phyloP scores from a whole-genome alignment of 1,139 yeast genomes.

The Nakaseomyces delphensis region DNA sequence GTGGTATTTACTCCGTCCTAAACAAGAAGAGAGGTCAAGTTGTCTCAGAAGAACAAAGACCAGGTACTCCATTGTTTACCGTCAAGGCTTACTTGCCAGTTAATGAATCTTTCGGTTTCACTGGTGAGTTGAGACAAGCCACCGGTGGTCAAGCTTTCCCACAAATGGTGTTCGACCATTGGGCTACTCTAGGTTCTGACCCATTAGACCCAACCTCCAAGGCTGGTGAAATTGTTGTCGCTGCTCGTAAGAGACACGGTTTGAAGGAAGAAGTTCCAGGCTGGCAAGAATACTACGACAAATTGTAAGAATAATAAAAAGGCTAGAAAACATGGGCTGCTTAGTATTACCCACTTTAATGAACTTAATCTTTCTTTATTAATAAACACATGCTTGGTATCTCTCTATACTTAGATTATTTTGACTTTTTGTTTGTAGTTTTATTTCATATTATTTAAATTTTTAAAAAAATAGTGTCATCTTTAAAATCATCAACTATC shows the following conservation, averaged over 20 bases:
- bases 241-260: conserved; percentile 95
- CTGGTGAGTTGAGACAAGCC: conserved; percentile 98
- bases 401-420: conserved; percentile 8
- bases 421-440: conserved; percentile 17
- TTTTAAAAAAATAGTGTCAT: conserved; percentile 8
- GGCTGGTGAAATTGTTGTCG: conserved; percentile 89
- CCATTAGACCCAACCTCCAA: conserved; percentile 86
- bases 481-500: conserved; percentile 1
- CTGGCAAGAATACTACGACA: conserved; percentile 99
- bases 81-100: conserved; percentile 99
- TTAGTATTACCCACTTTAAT: conserved; percentile 7
- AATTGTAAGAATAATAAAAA: conserved; percentile 51
- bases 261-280: conserved; percentile 96
- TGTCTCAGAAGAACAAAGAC: conserved; percentile 97
- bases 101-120: conserved; percentile 99
- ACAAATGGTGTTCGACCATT: conserved; percentile 99
- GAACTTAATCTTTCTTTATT: conserved; percentile 5
- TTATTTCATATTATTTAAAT: conserved; percentile 7
- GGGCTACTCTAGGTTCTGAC: conserved; percentile 87
- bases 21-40: conserved; percentile 99
- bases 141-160: conserved; percentile 99
- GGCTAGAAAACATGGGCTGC: conserved; percentile 7
- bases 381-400: conserved; percentile 3
- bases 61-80: conserved; percentile 99
- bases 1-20: conserved; percentile 99